Base-by-base conservation (phyloP, 2,329 filamentous ascomycete species). In the Knoxdaviesia capensis region DNA sequence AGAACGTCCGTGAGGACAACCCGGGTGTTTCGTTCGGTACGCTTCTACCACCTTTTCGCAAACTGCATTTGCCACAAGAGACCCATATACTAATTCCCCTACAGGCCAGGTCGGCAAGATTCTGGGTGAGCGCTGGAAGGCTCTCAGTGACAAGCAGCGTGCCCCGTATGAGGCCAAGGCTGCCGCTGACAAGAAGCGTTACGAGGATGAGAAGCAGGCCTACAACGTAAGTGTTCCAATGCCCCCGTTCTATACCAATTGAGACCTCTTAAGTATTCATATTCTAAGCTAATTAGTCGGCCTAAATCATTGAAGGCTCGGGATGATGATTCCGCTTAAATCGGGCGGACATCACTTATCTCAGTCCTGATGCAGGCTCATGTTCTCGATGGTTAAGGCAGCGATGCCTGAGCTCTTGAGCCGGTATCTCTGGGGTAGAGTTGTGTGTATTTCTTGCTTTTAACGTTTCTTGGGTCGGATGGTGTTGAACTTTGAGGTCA, bases 101-200 rank as follows among this genome's bases (percentile, higher is more conserved):
- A 43, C 52, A 84, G 80, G 85, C 56, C 87, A 96, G 65, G 88
- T 98, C 56, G 90, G 90, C 68, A 96, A 96, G 76, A 73, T 90
- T 56, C 85, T 98, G 47, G 90, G 90, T 65, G 87, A 94, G 75
- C 81, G 82, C 69, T 98, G 90, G 90, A 98, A 98, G 85, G 82
- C 79, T 46, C 72, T 98, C 50, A 83, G 74, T 63, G 85, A 94
- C 53, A 85, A 90, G 72, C 84, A 96, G 64, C 86, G 88, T 55
- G 67, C 71, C 48, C 90, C 90, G 7, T 98, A 96, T 57, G 88
- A 96, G 66, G 82, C 84, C 60, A 96, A 96, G 80, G 90, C 90
- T 58, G 84, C 82, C 41, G 71, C 80, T 49, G 90, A 98, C 68
- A 98, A 96, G 84, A 94, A 96, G 80, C 80, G 90, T 48, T 98